Conservation (phyloP, 148 eudicot genomes). For the Euryodendron excelsum region DNA sequence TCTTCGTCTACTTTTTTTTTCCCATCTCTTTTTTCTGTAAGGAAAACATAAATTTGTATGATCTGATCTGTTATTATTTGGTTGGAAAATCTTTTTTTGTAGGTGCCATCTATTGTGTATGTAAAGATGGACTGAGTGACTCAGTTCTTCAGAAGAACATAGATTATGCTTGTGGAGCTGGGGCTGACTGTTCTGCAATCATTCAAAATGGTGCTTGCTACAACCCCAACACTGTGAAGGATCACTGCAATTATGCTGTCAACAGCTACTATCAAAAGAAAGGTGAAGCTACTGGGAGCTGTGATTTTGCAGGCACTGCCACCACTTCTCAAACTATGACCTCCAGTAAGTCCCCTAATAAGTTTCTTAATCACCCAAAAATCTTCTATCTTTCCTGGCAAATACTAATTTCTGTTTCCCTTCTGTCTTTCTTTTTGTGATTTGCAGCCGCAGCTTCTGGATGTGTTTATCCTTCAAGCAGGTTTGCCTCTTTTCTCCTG, state of each 20-base stretch:
- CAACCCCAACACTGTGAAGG: conserved; percentile 41
- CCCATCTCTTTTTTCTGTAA: too few relatives aligned
- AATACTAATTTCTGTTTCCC: background rate
- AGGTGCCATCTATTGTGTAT: conserved; percentile 43
- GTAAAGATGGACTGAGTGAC: conserved; percentile 39
- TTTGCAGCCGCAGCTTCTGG: conserved; percentile 33
- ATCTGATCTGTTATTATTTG: conserved; percentile 11
- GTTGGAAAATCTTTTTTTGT: background rate
- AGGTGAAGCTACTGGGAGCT: conserved; percentile 21
- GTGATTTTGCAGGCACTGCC: conserved; percentile 38
- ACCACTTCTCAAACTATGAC: conserved; percentile 1
- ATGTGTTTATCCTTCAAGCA: conserved; percentile 39
- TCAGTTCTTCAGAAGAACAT: conserved; percentile 26
- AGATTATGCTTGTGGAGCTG: conserved; percentile 55
- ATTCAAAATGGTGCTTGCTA: conserved; percentile 33
- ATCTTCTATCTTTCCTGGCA: too few relatives aligned
- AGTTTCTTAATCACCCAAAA: too few relatives aligned
- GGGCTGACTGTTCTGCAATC: conserved; percentile 44
- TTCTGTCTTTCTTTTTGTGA: background rate
- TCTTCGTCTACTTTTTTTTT: background rate
- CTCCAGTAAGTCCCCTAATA: conserved; percentile 30
- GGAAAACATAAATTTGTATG: background rate
- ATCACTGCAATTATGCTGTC: conserved; percentile 49
- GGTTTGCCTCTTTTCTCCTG: conserved; percentile 25
- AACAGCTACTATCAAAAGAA: conserved; percentile 35